Conservation (phyloP, 2,329 filamentous ascomycete species). For the Gaeumannomyces tritici region DNA sequence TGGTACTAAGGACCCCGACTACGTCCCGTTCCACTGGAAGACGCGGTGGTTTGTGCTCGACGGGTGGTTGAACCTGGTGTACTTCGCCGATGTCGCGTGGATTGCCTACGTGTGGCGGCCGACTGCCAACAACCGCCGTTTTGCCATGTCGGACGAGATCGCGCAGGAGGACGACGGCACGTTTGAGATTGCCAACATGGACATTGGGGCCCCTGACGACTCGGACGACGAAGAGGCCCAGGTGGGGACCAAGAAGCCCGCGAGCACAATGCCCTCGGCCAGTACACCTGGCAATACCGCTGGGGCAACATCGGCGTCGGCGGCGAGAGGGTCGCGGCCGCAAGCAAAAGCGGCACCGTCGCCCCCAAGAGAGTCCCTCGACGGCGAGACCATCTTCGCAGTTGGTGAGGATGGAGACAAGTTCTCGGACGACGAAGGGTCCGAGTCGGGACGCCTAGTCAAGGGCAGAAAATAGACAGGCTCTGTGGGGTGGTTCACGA, state of each 20-base stretch:
- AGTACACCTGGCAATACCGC: slow-evolving; percentile 11
- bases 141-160: slow-evolving; percentile 98
- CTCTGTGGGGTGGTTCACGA: neutral
- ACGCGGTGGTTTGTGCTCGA: slow-evolving; percentile 95
- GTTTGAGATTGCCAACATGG: slow-evolving; percentile 92
- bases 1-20: slow-evolving; percentile 71
- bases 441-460: slow-evolving; percentile 33
- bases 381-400: slow-evolving; percentile 93
- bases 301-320: slow-evolving; percentile 7
- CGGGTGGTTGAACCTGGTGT: slow-evolving; percentile 94
- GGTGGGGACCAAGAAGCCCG: slow-evolving; percentile 27
- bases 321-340: slow-evolving; percentile 7
- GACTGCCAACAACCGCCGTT: slow-evolving; percentile 90
- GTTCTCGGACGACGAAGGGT: slow-evolving; percentile 64
- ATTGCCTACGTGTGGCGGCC: slow-evolving; percentile 95
- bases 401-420: slow-evolving; percentile 78
- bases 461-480: slow-evolving; percentile 28
- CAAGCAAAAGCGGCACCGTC: slow-evolving; percentile 11
- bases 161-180: slow-evolving; percentile 93
- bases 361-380: slow-evolving; percentile 48
- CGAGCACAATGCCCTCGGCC: slow-evolving; percentile 1
- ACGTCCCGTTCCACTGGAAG: slow-evolving; percentile 95
- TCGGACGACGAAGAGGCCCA: slow-evolving; percentile 50
- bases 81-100: slow-evolving; percentile 86
- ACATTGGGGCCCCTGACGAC: slow-evolving; percentile 68